These are phyloP conservation scores for Chamaecrista fasciculata DNA, from an alignment of 306 rosid genomes.

Conservation along the genomic window DNA sequence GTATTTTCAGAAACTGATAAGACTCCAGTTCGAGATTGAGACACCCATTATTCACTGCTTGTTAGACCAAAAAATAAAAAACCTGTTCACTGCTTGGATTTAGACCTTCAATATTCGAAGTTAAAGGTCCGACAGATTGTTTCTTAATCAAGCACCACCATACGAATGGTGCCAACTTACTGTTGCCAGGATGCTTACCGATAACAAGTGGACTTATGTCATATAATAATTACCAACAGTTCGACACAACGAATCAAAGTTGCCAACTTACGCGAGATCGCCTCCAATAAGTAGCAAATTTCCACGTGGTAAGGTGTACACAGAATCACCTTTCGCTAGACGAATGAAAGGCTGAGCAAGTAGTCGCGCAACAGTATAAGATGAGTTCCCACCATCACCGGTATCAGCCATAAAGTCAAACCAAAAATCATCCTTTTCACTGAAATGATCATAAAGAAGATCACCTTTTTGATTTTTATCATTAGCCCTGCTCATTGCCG, in stretches of 20 bases:
- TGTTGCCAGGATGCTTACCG: constrained; percentile 19
- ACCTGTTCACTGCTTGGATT: constrained; percentile 19
- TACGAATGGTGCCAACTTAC: constrained; percentile 17
- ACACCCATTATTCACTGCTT: constrained; percentile 20
- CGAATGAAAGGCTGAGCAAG: constrained; percentile 85
- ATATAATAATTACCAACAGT: not conserved
- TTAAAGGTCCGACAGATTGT: not conserved
- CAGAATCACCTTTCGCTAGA: constrained; percentile 51
- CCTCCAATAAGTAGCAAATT: constrained; percentile 91
- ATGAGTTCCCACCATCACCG: constrained; percentile 98
- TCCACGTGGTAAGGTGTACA: constrained; percentile 68
- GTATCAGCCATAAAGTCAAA: constrained; percentile 99
- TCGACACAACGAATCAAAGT: constrained; percentile 3
- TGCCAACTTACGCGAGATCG: constrained; percentile 89
- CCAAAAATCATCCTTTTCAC: constrained; percentile 82
- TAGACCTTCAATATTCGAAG: not conserved
- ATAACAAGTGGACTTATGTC: constrained; percentile 5
- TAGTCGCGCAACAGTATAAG: constrained; percentile 83
- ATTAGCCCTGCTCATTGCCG: constrained; percentile 84
- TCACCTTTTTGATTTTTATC: constrained; percentile 61
- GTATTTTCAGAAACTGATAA: not conserved
- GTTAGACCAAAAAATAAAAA: too few species aligned
- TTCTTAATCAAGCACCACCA: constrained; percentile 5
- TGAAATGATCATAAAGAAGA: constrained; percentile 69
- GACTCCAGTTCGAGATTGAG: constrained; percentile 2